A percentile compares a stretch with the other conserved stretches of the same genome.
These are phyloP conservation scores for Neotropicomus parvogracilis DNA, from an alignment of 1,284 basidiomycete species.

Conservation along the genomic window DNA sequence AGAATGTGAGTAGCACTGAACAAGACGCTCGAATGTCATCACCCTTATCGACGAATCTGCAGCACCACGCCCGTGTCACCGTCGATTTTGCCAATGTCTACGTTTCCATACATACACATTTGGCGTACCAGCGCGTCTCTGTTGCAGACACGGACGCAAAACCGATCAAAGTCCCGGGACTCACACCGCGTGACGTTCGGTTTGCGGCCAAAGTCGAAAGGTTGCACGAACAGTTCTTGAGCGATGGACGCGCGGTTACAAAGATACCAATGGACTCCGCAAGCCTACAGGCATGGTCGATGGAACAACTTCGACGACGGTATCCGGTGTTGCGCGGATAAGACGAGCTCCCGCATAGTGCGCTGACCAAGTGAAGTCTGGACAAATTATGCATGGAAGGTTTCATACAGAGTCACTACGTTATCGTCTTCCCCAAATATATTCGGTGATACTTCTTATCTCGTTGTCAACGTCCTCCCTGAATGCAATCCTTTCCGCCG, in stretches of 20 bases:
- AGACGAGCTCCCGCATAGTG: neutral
- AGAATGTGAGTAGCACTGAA: conserved; percentile 29
- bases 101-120: conserved; percentile 36
- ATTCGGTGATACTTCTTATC: conserved; percentile 37
- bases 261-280: conserved; percentile 14
- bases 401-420: neutral
- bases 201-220: conserved; percentile 37
- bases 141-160: conserved; percentile 11
- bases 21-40: neutral
- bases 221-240: conserved; percentile 27
- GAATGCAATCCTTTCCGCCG: conserved; percentile 42
- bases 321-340: conserved; percentile 15
- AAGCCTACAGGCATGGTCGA: conserved; percentile 23
- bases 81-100: conserved; percentile 30
- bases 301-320: conserved; percentile 24
- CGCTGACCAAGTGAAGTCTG: neutral
- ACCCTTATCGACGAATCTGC: conserved; percentile 6
- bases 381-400: neutral
- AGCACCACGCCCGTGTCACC: conserved; percentile 31
- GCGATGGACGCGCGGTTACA: conserved; percentile 23
- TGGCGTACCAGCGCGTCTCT: conserved; percentile 27
- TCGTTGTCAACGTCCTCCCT: conserved; percentile 40
- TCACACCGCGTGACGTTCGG: conserved; percentile 54
- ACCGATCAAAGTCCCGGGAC: conserved; percentile 33
- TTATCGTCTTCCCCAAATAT: conserved; percentile 29